phyloP scores from a whole-genome alignment of 345 rosid genomes.

The Lenwebbia sp. region DNA sequence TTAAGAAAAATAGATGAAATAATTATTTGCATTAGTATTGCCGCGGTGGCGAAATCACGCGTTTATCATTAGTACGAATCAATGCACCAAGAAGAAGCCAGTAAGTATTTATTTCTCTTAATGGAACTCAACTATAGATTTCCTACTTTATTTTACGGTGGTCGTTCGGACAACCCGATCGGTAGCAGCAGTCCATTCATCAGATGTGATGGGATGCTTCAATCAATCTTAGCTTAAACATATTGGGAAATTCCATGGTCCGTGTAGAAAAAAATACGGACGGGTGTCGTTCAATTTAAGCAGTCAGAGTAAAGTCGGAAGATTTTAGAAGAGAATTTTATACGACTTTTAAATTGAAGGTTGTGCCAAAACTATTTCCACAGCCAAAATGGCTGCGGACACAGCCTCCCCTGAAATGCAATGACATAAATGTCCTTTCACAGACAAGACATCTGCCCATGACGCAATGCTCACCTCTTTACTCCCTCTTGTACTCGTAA shows the following conservation, averaged over 20 bases:
- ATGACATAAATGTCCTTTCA: too few relatives aligned
- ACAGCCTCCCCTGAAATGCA: too few relatives aligned
- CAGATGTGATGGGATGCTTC: neutral
- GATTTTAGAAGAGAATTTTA: too few relatives aligned
- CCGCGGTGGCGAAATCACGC: neutral
- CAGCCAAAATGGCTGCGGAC: too few relatives aligned
- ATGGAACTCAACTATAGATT: neutral
- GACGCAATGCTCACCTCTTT: too few relatives aligned
- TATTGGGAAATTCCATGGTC: neutral
- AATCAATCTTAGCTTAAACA: neutral
- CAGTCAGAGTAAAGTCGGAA: too few relatives aligned
- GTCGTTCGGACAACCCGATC: neutral
- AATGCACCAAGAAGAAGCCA: neutral
- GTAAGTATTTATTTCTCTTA: neutral
- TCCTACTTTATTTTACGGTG: neutral
- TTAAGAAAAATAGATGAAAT: neutral
- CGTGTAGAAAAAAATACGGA: neutral
- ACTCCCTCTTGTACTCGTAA: too few relatives aligned
- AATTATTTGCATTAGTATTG: neutral
- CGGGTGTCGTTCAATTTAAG: too few relatives aligned
- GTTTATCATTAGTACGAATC: neutral
- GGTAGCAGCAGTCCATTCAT: neutral
- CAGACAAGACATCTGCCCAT: too few relatives aligned
- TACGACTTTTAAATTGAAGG: too few relatives aligned
- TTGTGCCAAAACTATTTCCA: too few relatives aligned